Percentiles rank a stretch among this genome's conserved stretches.
phyloP scores from a whole-genome alignment of 257 asterid species.

The Galeopsis tetrahit region DNA sequence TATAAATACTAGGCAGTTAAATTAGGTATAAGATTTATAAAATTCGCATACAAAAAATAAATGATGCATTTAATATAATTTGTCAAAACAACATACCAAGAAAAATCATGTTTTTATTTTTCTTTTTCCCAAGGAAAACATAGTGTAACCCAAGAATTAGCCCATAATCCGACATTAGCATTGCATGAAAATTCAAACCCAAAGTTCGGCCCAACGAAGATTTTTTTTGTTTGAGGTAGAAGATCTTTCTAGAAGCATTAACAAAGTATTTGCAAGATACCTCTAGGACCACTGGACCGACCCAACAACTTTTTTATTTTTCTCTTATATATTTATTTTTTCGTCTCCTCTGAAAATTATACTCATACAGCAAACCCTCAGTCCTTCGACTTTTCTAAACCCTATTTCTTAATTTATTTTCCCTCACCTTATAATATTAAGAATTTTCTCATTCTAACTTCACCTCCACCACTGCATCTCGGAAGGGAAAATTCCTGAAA shows the following conservation, averaged over 20 bases:
- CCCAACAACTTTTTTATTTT: background rate
- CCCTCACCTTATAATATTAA: background rate
- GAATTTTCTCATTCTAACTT: background rate
- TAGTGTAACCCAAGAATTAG: background rate
- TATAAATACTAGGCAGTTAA: background rate
- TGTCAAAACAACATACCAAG: background rate
- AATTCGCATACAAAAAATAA: background rate
- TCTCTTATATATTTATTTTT: background rate
- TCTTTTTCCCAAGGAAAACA: background rate
- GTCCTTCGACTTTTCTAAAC: constrained; percentile 1
- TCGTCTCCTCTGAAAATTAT: background rate
- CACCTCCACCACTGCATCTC: constrained; percentile 1
- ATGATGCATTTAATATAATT: background rate
- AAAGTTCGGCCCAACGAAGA: background rate
- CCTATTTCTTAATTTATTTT: background rate
- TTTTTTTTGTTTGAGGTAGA: background rate
- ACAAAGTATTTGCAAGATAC: constrained; percentile 24
- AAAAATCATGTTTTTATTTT: background rate
- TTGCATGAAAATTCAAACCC: background rate
- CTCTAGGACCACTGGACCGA: constrained; percentile 33
- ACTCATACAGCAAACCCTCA: constrained; percentile 24
- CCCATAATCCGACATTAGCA: background rate
- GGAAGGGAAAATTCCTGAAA: constrained; percentile 8
- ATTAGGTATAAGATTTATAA: background rate
- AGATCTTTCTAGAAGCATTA: constrained; percentile 39